Conservation (phyloP, 2,329 filamentous ascomycete species). For the Mariannaea sp. region DNA sequence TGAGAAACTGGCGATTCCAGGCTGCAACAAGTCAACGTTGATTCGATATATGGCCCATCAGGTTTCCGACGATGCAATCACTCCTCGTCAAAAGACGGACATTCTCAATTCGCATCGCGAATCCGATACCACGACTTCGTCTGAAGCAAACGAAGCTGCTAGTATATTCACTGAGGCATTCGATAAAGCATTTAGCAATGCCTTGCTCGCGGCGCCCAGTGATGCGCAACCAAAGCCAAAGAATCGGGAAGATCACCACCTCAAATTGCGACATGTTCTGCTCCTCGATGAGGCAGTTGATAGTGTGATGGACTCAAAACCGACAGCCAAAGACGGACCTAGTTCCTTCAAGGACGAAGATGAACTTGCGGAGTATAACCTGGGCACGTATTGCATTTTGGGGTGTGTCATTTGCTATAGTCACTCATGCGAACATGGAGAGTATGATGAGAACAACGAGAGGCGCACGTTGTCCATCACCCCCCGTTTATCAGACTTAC, state of each 20-base stretch:
- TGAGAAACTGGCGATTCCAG: constrained; percentile 52
- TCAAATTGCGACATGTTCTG: constrained; percentile 58
- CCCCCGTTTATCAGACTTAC: constrained; percentile 41
- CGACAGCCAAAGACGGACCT: constrained; percentile 53
- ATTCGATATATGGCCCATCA: constrained; percentile 59
- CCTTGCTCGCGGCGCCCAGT: constrained; percentile 27
- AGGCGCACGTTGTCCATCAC: constrained; percentile 59
- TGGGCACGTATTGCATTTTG: constrained; percentile 60
- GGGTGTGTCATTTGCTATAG: constrained; percentile 64
- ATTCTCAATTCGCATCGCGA: constrained; percentile 55
- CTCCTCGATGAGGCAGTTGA: constrained; percentile 59
- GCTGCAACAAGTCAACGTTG: constrained; percentile 57
- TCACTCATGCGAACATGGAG: constrained; percentile 65
- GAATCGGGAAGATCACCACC: constrained; percentile 40
- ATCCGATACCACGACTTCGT: constrained; percentile 44
- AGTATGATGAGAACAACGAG: constrained; percentile 58
- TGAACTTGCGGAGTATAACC: constrained; percentile 51
- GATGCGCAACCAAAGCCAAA: constrained; percentile 4
- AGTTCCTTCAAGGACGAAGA: constrained; percentile 44
- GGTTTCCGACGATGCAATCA: constrained; percentile 53
- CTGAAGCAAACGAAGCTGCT: constrained; percentile 49
- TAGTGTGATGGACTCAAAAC: constrained; percentile 58
- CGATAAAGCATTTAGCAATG: constrained; percentile 55
- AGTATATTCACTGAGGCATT: constrained; percentile 62
- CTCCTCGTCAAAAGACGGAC: constrained; percentile 59